Evolutionary conservation across 208 protist species (phyloP).

Genomic region (Leishmania lainsoni): DNA sequence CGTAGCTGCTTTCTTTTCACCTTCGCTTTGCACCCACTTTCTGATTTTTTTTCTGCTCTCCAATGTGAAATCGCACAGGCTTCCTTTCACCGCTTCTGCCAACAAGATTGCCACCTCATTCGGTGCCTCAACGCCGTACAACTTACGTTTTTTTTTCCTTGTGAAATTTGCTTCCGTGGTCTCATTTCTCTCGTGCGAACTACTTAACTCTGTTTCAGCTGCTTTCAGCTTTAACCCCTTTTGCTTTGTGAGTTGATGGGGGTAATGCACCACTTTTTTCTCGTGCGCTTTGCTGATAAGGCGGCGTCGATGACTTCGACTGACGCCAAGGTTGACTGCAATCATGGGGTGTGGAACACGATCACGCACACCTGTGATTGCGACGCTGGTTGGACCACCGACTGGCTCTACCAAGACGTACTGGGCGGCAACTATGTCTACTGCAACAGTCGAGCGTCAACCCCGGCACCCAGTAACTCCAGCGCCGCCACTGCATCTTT

Average conservation of each 20-base stretch:
- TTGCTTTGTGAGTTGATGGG: neutral
- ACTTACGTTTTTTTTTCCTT: neutral
- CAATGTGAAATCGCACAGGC: neutral
- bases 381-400: constrained; percentile 25
- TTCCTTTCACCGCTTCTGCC: neutral
- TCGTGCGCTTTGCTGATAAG: neutral
- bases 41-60: neutral
- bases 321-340: constrained; percentile 11
- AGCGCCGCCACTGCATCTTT: neutral
- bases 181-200: neutral
- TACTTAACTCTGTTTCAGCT: neutral
- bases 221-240: neutral
- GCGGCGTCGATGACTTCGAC: neutral
- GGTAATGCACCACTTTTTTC: neutral
- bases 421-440: constrained; percentile 17
- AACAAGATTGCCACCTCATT: neutral
- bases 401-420: constrained; percentile 23
- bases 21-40: neutral
- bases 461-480: constrained; percentile 7
- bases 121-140: neutral
- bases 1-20: neutral
- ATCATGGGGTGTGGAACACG: constrained; percentile 30
- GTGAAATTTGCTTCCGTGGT: neutral
- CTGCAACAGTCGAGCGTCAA: constrained; percentile 30
- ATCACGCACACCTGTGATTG: constrained; percentile 24